Percentiles rank a stretch among this genome's conserved stretches.
Conservation (phyloP, 1,139 yeast genomes). For the Candida gigantensis region DNA sequence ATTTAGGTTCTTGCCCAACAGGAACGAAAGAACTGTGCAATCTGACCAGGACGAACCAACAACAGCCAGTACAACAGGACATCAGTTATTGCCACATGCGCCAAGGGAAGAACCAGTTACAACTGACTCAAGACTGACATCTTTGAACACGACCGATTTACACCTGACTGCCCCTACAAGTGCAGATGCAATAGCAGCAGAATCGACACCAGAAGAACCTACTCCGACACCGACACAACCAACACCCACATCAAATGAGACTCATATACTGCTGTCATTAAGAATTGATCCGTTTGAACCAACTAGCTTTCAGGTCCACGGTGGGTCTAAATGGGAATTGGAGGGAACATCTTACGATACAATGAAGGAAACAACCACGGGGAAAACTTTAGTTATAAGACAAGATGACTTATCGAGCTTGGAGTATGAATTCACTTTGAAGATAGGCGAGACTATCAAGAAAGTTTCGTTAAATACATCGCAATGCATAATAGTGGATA, state of each 20-base stretch:
- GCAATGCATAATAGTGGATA: constrained; percentile 46
- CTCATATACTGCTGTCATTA: no score
- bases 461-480: constrained; percentile 34
- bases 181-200: background rate
- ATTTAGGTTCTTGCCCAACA: constrained; percentile 25
- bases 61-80: background rate
- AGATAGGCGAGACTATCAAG: constrained; percentile 15
- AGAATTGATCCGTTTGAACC: constrained; percentile 26
- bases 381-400: constrained; percentile 19
- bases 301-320: constrained; percentile 23
- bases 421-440: constrained; percentile 24
- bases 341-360: constrained; percentile 30
- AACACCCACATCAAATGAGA: no score
- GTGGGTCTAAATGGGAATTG: constrained; percentile 28
- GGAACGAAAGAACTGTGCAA: constrained; percentile 11
- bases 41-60: background rate
- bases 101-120: constrained; percentile 1
- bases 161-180: no score
- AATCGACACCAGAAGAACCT: background rate
- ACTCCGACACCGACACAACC: constrained; percentile 7
- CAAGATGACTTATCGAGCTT: constrained; percentile 25
- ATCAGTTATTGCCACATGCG: constrained; percentile 2
- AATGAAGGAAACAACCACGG: constrained; percentile 15
- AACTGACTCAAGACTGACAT: background rate
- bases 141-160: no score